Base-by-base conservation (phyloP, 2,329 filamentous ascomycete species). In the Chaetothyriales sp. region DNA sequence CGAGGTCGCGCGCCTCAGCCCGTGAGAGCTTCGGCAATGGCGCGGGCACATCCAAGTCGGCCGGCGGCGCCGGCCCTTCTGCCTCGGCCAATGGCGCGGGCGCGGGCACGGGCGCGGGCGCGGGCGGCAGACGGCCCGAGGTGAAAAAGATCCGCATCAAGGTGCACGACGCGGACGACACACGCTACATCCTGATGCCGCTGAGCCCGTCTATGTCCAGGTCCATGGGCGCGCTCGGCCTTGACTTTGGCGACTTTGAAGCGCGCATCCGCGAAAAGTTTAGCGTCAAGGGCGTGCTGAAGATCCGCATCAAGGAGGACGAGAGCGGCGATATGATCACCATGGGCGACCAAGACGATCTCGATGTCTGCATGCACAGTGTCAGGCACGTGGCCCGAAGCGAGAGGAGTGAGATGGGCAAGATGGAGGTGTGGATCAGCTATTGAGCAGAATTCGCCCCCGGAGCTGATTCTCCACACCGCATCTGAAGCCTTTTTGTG, bases 271-370 rank as follows among this genome's bases (percentile, higher is more conserved):
- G 84, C 46, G 84, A 89, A 56, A 98, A 98, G 70, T 95, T 97
- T 64, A 82, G 78, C 13, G 74, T 95, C 56, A 64, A 61, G 33
- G 61, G 63, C 51, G 73, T 78, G 51, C 72, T 83, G 56, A 80
- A 80, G 52, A 90, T 95, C 72, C 94, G 89, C 75, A 83, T 95
- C 69, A 92, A 92, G 73, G 92, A 97, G 60, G 76, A 83, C 51
- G 52, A 54, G 18, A 54, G 56, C 45, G 85, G 85, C 2, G 90
- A 97, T 64, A 90, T 95, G 85, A 94, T 98, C 64, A 95, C 90
- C 29, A 84, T 98, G 80, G 89, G 85, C 28, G 92, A 98, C 67
- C 87, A 95, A 67, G 92, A 98, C 63, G 92, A 98, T 70, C 70
- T 95, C 56, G 89, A 97, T 48, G 86, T 95, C 81, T 82, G 87